phyloP scores from a whole-genome alignment of 2,329 filamentous ascomycete species.

The Aspergillus costaricaensis region DNA sequence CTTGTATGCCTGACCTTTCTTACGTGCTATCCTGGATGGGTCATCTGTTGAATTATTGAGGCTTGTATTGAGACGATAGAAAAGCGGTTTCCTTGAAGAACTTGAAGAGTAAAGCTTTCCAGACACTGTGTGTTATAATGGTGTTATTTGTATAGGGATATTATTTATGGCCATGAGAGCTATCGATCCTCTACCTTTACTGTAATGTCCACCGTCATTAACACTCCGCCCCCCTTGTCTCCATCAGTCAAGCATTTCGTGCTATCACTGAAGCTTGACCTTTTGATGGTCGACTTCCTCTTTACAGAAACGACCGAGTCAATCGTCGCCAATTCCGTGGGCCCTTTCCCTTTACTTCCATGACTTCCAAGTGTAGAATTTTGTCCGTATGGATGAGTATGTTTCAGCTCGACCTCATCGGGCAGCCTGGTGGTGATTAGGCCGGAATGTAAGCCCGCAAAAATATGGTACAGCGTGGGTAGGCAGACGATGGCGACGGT shows the following conservation, averaged over 20 bases:
- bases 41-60: too few species aligned
- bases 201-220: constrained; percentile 25
- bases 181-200: constrained; percentile 17
- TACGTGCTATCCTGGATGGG: too few species aligned
- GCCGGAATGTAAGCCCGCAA: constrained; percentile 27
- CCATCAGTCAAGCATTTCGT: constrained; percentile 18
- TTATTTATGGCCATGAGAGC: neutral
- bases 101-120: too few species aligned
- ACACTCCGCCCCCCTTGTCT: constrained; percentile 10
- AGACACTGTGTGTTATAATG: too few species aligned
- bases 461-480: constrained; percentile 30
- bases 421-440: constrained; percentile 22
- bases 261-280: constrained; percentile 17
- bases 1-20: too few species aligned
- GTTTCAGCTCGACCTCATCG: constrained; percentile 18
- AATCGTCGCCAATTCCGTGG: neutral
- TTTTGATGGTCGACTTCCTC: neutral
- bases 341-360: constrained; percentile 3
- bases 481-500: constrained; percentile 28
- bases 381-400: constrained; percentile 12
- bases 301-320: neutral
- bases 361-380: constrained; percentile 14
- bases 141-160: too few species aligned
- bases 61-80: too few species aligned
- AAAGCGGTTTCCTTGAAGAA: too few species aligned